Evolutionary conservation across 163 green algal genomes (phyloP), one percentile per base, ranked within the genome.

Genomic region (Chlamydomonas reinhardtii): DNA sequence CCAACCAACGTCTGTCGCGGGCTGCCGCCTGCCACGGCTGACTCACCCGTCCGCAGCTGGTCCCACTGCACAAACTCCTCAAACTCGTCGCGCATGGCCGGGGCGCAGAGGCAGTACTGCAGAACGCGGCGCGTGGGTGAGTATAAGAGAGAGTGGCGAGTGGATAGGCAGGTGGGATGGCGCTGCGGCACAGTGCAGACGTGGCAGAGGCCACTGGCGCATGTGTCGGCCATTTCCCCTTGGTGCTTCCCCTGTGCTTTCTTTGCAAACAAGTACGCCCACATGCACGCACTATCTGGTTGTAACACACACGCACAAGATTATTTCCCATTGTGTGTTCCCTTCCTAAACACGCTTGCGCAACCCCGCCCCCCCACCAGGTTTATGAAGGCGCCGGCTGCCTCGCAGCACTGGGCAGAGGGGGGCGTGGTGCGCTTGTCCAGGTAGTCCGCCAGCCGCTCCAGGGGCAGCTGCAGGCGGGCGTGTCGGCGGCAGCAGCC

Each of bases 81-180:
- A 31, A 80, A 80, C 52, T 80, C 73, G n/a, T 80, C n/a, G n/a
- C 68, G 43, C 73, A 80, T 80, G n/a, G 52, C 52, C 29, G 73
- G 73, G 19, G 73, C 52, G 52, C 73, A 80, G 25, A 80, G 61
- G 52, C 73, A 80, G 48, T 80, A 80, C 73, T 80, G 48, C 22
- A 20, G 1, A 48, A 48, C 39, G 8, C 39, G 68, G 68, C 20
- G 32, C 2, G 32, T 48, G 39, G n/a, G n/a, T n/a, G n/a, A n/a
- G n/a, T n/a, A n/a, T n/a, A n/a, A n/a, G n/a, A n/a, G n/a, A n/a
- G n/a, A n/a, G n/a, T n/a, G n/a, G n/a, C n/a, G n/a, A n/a, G n/a
- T n/a, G n/a, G n/a, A n/a, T n/a, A n/a, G n/a, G n/a, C n/a, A n/a
- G n/a, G n/a, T n/a, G n/a, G n/a, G n/a, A n/a, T n/a, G n/a, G n/a